Evolutionary conservation across 2,329 filamentous ascomycete genomes (phyloP), one percentile per base, ranked within the genome.

Genomic region (Rhinocladiella mackenziei): DNA sequence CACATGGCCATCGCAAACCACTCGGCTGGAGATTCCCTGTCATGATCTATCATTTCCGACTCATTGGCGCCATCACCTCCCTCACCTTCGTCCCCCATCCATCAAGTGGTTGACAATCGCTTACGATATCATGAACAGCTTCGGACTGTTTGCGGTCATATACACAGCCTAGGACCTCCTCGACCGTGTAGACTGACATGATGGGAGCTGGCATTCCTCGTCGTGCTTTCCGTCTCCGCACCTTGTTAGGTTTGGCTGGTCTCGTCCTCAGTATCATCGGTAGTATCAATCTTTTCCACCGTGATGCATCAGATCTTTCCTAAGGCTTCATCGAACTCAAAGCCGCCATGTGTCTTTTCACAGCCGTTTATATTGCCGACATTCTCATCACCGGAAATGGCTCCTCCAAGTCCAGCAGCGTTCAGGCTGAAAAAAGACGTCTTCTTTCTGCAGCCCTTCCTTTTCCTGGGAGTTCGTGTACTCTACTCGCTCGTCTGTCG

Each of bases 1-100:
- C 60, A 13, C 67, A 69, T 56, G 67, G 67, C 20, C 59, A 67
- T 32, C 54, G 60, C 3, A 65, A 64, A 31, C 69, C 63, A 43
- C 63, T 69, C 1, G 77, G 76, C 30, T 81, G 75, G 71, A 54
- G 75, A 9, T 78, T 73, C 57, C 65, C 80, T 5, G 55, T 74
- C 33, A 54, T 77, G 22, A 75, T 82, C 57, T 71, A 69, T 20
- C 49, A 77, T 4, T 60, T 71, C 9, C 73, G 77, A 28, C 66
- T 79, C 33, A 56, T 75, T 14, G 77, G 76, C 28, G 63, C 70
- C 5, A 54, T 66, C 30, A 66, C 76, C 46, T 64, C 76, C 49
- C 69, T 81, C 4, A 65, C 71, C 15, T 71, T 72, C 4, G 72
- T 74, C 53, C 59, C 56, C 38, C 50, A 72, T 15, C 69, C 70